Evolutionary conservation across 1,139 yeast species (phyloP).

Genomic region (Taphrina communis): DNA sequence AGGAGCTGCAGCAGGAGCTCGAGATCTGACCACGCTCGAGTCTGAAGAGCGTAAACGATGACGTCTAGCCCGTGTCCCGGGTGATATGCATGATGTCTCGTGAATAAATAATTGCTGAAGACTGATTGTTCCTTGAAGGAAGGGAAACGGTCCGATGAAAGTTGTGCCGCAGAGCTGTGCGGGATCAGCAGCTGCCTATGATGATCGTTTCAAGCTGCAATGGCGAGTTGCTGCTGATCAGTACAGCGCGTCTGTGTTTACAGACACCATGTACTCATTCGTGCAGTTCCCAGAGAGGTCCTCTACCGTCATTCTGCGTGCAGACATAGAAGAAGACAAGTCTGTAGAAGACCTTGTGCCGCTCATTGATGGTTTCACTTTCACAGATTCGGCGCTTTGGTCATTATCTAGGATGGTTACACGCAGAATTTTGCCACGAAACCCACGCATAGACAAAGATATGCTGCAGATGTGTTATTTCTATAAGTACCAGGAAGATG

Average conservation of each 20-base stretch:
- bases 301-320: conserved; percentile 86
- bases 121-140: too few species aligned
- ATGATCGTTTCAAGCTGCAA: conserved; percentile 9
- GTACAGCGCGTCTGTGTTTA: conserved; percentile 10
- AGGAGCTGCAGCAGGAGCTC: too few species aligned
- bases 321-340: conserved; percentile 74
- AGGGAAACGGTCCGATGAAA: conserved; percentile 1
- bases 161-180: conserved; percentile 11
- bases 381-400: neutral
- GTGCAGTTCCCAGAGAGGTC: conserved; percentile 81
- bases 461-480: conserved; percentile 32
- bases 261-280: conserved; percentile 61
- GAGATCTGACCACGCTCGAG: too few species aligned
- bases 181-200: conserved; percentile 4
- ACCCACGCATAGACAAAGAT: conserved; percentile 28
- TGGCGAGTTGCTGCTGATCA: neutral
- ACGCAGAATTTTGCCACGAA: conserved; percentile 18
- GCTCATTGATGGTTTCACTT: conserved; percentile 18
- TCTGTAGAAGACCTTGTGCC: neutral
- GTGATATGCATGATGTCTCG: too few species aligned
- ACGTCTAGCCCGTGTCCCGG: too few species aligned
- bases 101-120: too few species aligned
- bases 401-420: neutral
- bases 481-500: neutral
- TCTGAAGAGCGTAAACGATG: too few species aligned